phyloP scores from a whole-genome alignment of 768 basidiomycete species.

The Tricholoma flavovirens region DNA sequence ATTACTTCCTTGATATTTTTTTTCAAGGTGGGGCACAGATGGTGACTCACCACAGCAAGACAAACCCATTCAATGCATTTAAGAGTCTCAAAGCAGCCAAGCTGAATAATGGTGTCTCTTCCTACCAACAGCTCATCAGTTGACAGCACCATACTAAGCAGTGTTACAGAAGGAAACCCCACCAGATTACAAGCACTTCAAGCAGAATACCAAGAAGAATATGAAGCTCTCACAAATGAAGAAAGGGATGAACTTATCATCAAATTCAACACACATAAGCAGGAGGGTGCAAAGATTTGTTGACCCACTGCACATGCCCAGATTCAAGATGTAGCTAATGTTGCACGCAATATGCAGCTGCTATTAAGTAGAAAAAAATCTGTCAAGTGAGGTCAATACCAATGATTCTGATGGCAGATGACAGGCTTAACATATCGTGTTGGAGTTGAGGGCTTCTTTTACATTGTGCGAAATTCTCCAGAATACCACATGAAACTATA shows the following conservation, averaged over 20 bases:
- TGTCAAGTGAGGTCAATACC: neutral
- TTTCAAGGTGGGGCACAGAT: neutral
- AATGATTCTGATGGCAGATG: neutral
- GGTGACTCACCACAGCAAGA: neutral
- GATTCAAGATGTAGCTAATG: slow-evolving; percentile 2
- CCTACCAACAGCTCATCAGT: neutral
- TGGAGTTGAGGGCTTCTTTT: no score
- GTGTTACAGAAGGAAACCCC: neutral
- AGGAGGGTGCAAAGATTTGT: neutral
- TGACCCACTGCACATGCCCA: neutral
- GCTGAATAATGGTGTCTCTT: neutral
- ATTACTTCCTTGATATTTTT: neutral
- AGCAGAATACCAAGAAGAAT: neutral
- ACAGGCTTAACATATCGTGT: neutral
- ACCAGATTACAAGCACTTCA: neutral
- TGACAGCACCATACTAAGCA: neutral
- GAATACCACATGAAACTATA: no score
- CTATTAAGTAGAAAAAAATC: neutral
- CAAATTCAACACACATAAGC: neutral
- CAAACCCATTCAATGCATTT: neutral
- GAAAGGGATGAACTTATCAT: neutral
- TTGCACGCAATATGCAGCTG: neutral
- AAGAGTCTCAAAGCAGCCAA: neutral
- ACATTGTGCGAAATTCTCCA: no score
- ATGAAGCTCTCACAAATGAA: neutral